A percentile compares a stretch with the other conserved stretches of the same genome.
phyloP scores from a whole-genome alignment of 2,329 filamentous ascomycete genomes.

The Beauveria varroae region DNA sequence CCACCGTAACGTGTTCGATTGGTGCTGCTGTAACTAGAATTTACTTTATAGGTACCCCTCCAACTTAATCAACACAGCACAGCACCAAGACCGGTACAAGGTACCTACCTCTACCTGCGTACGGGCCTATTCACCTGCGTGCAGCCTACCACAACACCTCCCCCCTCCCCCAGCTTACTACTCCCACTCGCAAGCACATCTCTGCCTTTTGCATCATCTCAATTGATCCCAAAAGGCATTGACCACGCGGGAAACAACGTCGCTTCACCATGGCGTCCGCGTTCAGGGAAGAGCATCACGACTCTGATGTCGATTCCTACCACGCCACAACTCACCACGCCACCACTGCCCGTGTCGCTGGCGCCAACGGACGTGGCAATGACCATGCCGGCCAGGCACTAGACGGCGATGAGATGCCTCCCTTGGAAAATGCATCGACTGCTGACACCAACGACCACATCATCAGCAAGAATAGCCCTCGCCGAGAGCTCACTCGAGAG shows the following conservation, averaged over 20 bases:
- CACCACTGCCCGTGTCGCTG: background rate
- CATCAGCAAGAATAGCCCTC: conserved; percentile 14
- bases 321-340: background rate
- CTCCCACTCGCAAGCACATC: background rate
- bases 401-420: background rate
- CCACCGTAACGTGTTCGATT: background rate
- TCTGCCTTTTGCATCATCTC: background rate
- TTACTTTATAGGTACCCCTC: background rate
- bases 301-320: background rate
- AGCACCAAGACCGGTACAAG: background rate
- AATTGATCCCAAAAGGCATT: background rate
- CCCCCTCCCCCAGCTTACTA: background rate
- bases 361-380: background rate
- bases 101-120: no score
- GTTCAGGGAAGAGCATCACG: conserved; percentile 4
- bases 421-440: background rate
- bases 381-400: background rate
- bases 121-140: background rate
- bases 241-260: background rate
- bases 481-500: conserved; percentile 23
- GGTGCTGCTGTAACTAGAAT: background rate
- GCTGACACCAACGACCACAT: conserved; percentile 2
- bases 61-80: background rate
- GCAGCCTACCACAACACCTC: background rate
- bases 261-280: conserved; percentile 9